Evolutionary conservation across 257 asterid species (phyloP).

Genomic region (Solanum corneliomulleri): DNA sequence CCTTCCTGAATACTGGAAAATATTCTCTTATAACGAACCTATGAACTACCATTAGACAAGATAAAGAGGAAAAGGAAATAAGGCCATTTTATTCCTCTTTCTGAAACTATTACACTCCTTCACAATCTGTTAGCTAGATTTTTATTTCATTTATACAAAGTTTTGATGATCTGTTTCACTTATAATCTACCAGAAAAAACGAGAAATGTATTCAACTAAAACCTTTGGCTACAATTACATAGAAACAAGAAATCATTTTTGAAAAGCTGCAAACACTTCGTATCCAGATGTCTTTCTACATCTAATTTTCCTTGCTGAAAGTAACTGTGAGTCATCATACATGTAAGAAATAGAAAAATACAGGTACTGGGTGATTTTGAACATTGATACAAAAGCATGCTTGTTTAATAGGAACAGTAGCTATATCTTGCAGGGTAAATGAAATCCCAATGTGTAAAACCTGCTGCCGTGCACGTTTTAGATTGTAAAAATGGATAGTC

Average conservation of each 20-base stretch:
- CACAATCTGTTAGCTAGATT: not conserved
- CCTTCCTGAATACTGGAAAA: not conserved
- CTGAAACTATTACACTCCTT: not conserved
- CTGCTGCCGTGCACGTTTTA: constrained; percentile 78
- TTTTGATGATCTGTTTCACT: not conserved
- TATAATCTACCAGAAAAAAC: not conserved
- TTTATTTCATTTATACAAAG: not conserved
- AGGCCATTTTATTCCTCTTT: not conserved
- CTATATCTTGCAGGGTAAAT: not conserved
- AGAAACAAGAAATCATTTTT: not conserved
- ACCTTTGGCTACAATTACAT: not conserved
- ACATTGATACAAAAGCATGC: not conserved
- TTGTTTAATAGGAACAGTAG: not conserved
- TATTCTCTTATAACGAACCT: not conserved
- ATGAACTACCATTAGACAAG: not conserved
- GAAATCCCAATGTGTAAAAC: constrained; percentile 15
- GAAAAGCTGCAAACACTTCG: not conserved
- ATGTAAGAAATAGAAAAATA: not conserved
- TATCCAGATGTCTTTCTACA: not conserved
- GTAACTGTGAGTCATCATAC: not conserved
- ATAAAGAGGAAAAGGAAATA: not conserved
- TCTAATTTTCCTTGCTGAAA: not conserved
- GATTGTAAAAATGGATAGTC: constrained; percentile 88
- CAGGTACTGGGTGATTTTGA: not conserved
- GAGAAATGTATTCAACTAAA: not conserved